phyloP scores from a whole-genome alignment of 768 basidiomycete species.

The Russula lepida region DNA sequence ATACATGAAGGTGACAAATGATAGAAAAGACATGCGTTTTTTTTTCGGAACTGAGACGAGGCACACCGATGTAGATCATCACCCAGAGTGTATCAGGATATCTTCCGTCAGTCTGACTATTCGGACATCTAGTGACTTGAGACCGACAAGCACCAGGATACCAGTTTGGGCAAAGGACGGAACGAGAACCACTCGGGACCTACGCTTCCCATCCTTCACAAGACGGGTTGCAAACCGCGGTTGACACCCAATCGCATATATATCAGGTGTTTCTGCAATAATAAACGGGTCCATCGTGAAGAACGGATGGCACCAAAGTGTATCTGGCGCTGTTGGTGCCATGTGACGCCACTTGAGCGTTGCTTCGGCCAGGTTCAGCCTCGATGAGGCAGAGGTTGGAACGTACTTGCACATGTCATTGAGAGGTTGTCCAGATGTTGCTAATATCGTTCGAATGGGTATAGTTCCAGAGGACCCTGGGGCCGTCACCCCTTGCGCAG shows the following conservation, averaged over 20 bases:
- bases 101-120: slow-evolving; percentile 15
- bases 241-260: slow-evolving; percentile 93
- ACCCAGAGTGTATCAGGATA: background rate
- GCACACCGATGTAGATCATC: background rate
- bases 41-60: background rate
- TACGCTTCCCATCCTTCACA: slow-evolving; percentile 35
- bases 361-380: slow-evolving; percentile 62
- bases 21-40: background rate
- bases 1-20: background rate
- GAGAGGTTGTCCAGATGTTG: slow-evolving; percentile 87
- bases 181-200: slow-evolving; percentile 19
- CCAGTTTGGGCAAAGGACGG: slow-evolving; percentile 20
- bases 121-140: slow-evolving; percentile 16
- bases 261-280: slow-evolving; percentile 72
- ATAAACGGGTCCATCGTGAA: slow-evolving; percentile 83
- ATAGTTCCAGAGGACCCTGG: slow-evolving; percentile 1
- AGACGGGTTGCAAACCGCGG: slow-evolving; percentile 70
- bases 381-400: slow-evolving; percentile 55
- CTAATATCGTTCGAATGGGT: slow-evolving; percentile 51
- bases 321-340: slow-evolving; percentile 98
- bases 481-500: slow-evolving; percentile 29
- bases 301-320: slow-evolving; percentile 97
- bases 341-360: slow-evolving; percentile 92
- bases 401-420: slow-evolving; percentile 96
- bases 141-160: slow-evolving; percentile 19